Conservation (phyloP, 768 basidiomycete genomes). For the Suillus cothurnatus region DNA sequence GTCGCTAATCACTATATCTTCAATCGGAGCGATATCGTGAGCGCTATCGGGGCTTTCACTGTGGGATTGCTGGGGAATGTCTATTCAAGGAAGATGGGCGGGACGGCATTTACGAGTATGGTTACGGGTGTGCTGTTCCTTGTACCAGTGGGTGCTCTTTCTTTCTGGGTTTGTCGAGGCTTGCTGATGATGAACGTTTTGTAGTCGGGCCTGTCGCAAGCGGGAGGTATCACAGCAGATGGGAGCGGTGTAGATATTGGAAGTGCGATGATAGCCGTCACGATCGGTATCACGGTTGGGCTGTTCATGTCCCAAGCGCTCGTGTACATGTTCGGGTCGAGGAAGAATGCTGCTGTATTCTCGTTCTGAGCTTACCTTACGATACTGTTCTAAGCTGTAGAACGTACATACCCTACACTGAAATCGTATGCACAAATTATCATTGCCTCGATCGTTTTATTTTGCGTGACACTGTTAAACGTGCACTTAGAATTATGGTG, state of each 20-base stretch:
- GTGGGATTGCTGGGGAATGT: constrained; percentile 78
- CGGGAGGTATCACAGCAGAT: constrained; percentile 81
- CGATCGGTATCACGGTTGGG: constrained; percentile 88
- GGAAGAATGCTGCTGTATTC: constrained; percentile 85
- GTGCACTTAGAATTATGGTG: constrained; percentile 1
- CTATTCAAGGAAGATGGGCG: constrained; percentile 80
- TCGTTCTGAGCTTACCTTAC: constrained; percentile 55
- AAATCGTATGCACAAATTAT: background rate
- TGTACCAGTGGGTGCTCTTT: constrained; percentile 65
- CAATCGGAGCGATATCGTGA: constrained; percentile 81
- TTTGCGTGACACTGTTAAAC: background rate
- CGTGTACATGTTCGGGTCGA: constrained; percentile 82
- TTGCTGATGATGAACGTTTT: constrained; percentile 9
- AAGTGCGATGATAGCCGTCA: constrained; percentile 86
- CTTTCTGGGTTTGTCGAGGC: constrained; percentile 2
- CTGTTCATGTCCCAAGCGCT: constrained; percentile 87
- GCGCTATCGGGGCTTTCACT: constrained; percentile 83
- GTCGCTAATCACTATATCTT: constrained; percentile 84
- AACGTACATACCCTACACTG: background rate
- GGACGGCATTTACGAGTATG: constrained; percentile 90
- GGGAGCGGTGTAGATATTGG: constrained; percentile 85
- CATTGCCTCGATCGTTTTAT: background rate
- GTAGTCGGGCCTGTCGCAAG: constrained; percentile 84
- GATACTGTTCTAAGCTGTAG: background rate
- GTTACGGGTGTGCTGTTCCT: constrained; percentile 86